Base-by-base conservation (phyloP, 2,329 filamentous ascomycete genomes). In the Pleurostoma richardsiae region DNA sequence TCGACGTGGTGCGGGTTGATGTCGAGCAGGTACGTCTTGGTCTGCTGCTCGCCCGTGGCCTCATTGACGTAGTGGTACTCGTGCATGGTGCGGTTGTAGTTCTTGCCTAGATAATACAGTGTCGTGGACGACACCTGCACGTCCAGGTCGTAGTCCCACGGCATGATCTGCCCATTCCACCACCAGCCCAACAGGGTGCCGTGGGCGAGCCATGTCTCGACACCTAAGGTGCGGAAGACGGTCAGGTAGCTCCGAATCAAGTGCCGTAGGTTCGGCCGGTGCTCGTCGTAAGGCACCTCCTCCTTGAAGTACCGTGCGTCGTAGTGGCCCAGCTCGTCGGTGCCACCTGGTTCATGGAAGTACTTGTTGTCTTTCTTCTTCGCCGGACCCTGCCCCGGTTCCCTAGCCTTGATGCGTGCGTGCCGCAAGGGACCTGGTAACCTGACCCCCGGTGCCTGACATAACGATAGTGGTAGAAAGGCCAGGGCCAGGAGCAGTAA, bases 201-300 rank as follows among this genome's bases (percentile, higher is more conserved):
- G 64, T 95, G 89, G 38, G 89, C 88, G 49, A 95, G 81, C 89
- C 89, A 94, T 0, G 89, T 92, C 66, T 92, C 87, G 51, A 90
- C 67, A 5, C 80, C 79, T 45, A 84, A 72, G 19, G 77, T 71
- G 40, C 73, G 70, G 63, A 88, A 85, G 47, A 80, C 82, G 41
- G 74, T 73, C 40, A 94, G 75, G 67, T 94, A 94, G 44, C 86
- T 83, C 52, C 83, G 94, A 53, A 90, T 79, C 54, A 94, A 80
- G 62, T 87, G 77, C 43, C 76, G 75, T 47, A 92, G 76, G 5
- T 80, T 81, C 29, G 79, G 70, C n/a, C 76, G 75, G 57, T 87
- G 82, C 52, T 84, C 77, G 38, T 80, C 78, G 64, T 90, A 86
- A 10, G 74, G 67, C 6, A 91, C 76, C n/a, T 74, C 67, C 4